phyloP scores from a whole-genome alignment of 768 basidiomycete species.

The Lactarius evosmus region DNA sequence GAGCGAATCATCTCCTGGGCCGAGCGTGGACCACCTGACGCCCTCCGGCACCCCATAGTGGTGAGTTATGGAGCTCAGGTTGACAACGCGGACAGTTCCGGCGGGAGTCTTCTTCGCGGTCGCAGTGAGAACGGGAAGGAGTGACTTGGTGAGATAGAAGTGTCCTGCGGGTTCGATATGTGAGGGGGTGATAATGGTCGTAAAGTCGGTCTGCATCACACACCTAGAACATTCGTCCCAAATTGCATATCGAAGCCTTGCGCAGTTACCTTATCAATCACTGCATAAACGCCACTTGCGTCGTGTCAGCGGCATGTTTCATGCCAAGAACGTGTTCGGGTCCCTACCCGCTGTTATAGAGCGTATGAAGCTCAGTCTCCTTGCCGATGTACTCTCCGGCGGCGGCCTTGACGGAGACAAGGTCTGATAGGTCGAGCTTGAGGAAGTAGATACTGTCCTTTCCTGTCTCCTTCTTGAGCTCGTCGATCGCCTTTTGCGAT shows the following conservation, averaged over 20 bases:
- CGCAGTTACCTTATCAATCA: slow-evolving; percentile 15
- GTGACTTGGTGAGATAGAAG: slow-evolving; percentile 28
- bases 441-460: slow-evolving; percentile 15
- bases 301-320: background rate
- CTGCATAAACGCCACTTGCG: slow-evolving; percentile 13
- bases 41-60: slow-evolving; percentile 3
- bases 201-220: background rate
- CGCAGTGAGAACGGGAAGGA: slow-evolving; percentile 33
- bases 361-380: slow-evolving; percentile 14
- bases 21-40: slow-evolving; percentile 8
- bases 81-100: slow-evolving; percentile 32
- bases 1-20: background rate
- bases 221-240: slow-evolving; percentile 28
- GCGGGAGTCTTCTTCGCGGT: slow-evolving; percentile 10
- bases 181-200: background rate
- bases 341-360: slow-evolving; percentile 16
- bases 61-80: slow-evolving; percentile 18
- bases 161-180: slow-evolving; percentile 21
- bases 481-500: background rate
- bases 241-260: slow-evolving; percentile 30
- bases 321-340: no score
- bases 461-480: slow-evolving; percentile 18
- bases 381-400: slow-evolving; percentile 17
- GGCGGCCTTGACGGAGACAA: slow-evolving; percentile 2
- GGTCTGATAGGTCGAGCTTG: slow-evolving; percentile 16